Evolutionary conservation across 75 land plant species (phyloP), one percentile per base, ranked within the genome.

Genomic region (Cupressus sempervirens): DNA sequence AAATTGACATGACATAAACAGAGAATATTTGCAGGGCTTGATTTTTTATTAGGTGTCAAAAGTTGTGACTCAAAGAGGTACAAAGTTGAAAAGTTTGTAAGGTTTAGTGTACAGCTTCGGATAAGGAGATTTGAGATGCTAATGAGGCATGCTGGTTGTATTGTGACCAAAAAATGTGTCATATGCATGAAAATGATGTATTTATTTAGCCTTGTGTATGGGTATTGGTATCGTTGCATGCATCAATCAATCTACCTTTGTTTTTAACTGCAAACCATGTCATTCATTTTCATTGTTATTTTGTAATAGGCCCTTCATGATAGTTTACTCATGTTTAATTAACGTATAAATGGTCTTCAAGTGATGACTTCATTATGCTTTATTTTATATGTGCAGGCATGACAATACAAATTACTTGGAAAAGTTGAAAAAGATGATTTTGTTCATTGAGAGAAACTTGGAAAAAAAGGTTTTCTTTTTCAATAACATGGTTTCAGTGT

Each of bases 371-470:
- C 38, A 84, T 36, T 84, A 34, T 41, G n/a, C 43, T 38, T 18
- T 36, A 36, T 87, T 62, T 76, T 85, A 54, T 34, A 34, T 86
- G n/a, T 88, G 83, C 90, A 98, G 99, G 95, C 99, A 98, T 91
- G 98, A 96, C 82, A 92, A 95, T 88, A 86, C 92, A 82, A 90
- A 88, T 11, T 89, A 85, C 82, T 79, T 98, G 91, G 99, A 98
- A 87, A 98, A 96, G 85, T 83, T 98, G 89, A 96, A 94, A 91
- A 93, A 94, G 38, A 76, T 93, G 45, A 92, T 93, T 35, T 70
- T 96, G 83, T 92, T 95, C 86, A 95, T 98, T 83, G 98, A 98
- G 80, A 93, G 88, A 62, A 91, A 86, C 10, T 87, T 98, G 83
- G 99, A 96, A 15, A 95, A 93, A 38, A 96, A 96, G 94, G 99